Evolutionary conservation across 2,329 filamentous ascomycete species (phyloP).

Genomic region (Raffaelea arxii): DNA sequence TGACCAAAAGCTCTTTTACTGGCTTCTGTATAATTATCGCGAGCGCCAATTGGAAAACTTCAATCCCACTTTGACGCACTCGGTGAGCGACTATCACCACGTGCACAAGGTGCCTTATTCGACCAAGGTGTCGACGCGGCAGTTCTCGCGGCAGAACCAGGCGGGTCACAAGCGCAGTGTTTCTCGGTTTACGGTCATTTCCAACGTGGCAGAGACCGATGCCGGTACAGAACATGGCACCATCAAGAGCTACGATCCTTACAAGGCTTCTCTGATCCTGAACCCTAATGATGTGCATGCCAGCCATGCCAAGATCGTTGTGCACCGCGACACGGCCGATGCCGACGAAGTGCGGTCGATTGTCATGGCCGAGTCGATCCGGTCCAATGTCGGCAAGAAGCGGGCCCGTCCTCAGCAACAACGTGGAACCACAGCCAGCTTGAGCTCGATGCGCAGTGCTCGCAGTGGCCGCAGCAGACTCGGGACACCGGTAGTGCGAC

Average conservation of each 20-base stretch:
- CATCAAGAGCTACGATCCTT: slow-evolving; percentile 71
- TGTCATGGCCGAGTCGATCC: slow-evolving; percentile 12
- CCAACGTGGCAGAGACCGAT: slow-evolving; percentile 43
- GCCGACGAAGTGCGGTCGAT: slow-evolving; percentile 24
- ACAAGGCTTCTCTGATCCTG: slow-evolving; percentile 54
- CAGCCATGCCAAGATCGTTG: slow-evolving; percentile 56
- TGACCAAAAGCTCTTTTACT: slow-evolving; percentile 91
- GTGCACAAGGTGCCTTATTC: slow-evolving; percentile 49
- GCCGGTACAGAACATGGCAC: slow-evolving; percentile 31
- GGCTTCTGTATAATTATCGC: slow-evolving; percentile 69
- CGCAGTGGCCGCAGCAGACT: slow-evolving; percentile 22
- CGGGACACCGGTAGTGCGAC: slow-evolving; percentile 28
- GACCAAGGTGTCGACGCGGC: slow-evolving; percentile 51
- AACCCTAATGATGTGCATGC: slow-evolving; percentile 33
- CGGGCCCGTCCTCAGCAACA: slow-evolving; percentile 19
- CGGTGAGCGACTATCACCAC: slow-evolving; percentile 85
- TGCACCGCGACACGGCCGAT: slow-evolving; percentile 45
- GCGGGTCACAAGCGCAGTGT: slow-evolving; percentile 42
- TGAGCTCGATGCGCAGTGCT: slow-evolving; percentile 31
- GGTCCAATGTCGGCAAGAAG: slow-evolving; percentile 4
- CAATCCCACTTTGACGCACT: slow-evolving; percentile 69
- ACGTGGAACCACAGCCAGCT: slow-evolving; percentile 17
- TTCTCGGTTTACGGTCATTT: slow-evolving; percentile 57
- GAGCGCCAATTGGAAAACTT: slow-evolving; percentile 84
- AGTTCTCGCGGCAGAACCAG: slow-evolving; percentile 39